Percentiles rank a stretch among this genome's conserved stretches.
phyloP scores from a whole-genome alignment of 257 asterid genomes.

The Rehmannia glutinosa region DNA sequence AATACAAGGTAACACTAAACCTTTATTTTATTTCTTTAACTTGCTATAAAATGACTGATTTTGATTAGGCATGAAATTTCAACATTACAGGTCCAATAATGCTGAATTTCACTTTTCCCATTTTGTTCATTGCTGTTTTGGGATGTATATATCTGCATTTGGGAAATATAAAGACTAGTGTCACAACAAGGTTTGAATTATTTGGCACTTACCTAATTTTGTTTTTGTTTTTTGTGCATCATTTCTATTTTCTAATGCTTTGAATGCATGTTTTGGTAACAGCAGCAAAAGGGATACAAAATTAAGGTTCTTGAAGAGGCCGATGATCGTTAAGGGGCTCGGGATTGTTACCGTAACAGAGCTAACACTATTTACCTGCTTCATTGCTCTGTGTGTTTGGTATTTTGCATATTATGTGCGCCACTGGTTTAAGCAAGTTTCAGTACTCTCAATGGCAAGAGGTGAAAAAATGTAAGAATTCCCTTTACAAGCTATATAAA shows the following conservation, averaged over 20 bases:
- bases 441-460: constrained; percentile 35
- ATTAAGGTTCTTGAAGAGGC: constrained; percentile 39
- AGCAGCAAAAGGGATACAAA: constrained; percentile 21
- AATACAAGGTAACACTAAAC: constrained; percentile 42
- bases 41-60: background rate
- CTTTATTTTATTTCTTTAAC: background rate
- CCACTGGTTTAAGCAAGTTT: too few species aligned
- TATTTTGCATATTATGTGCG: constrained; percentile 57
- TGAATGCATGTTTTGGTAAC: background rate
- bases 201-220: too few species aligned
- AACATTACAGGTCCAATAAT: constrained; percentile 49
- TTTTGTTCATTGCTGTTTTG: constrained; percentile 67
- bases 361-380: constrained; percentile 46
- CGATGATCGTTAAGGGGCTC: constrained; percentile 54
- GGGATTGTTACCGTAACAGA: too few species aligned
- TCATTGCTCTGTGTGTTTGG: constrained; percentile 59
- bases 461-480: constrained; percentile 55
- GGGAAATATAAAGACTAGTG: constrained; percentile 29
- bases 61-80: background rate
- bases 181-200: constrained; percentile 20
- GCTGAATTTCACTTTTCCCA: constrained; percentile 75
- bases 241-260: too few species aligned
- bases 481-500: too few species aligned
- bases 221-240: too few species aligned
- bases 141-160: constrained; percentile 67